Percentiles rank a stretch among this genome's conserved stretches.
phyloP scores from a whole-genome alignment of 2,329 filamentous ascomycete species.

The Phialemoniopsis sp. region DNA sequence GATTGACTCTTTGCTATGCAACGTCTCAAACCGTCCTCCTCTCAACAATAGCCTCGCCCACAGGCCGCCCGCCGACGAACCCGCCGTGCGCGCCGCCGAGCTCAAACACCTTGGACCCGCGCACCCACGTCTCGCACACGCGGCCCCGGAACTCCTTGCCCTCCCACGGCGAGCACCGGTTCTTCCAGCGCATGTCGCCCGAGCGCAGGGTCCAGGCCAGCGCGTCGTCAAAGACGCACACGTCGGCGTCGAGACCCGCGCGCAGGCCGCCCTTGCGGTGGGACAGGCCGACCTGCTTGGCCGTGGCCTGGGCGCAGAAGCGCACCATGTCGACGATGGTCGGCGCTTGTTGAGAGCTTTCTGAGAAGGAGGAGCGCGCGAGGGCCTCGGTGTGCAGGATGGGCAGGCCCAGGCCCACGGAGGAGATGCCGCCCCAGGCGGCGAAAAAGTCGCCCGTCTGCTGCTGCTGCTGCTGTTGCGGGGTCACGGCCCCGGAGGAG shows the following conservation, averaged over 20 bases:
- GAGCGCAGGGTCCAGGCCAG: conserved; percentile 69
- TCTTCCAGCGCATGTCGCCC: conserved; percentile 89
- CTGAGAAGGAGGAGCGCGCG: conserved; percentile 45
- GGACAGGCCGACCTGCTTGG: conserved; percentile 79
- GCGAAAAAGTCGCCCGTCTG: conserved; percentile 81
- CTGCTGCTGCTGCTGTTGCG: conserved; percentile 27
- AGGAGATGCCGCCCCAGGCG: conserved; percentile 94
- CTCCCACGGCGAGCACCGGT: conserved; percentile 89
- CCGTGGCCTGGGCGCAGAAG: conserved; percentile 83
- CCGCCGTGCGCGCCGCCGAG: conserved; percentile 50
- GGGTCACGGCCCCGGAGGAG: conserved; percentile 22
- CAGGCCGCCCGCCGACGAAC: conserved; percentile 42
- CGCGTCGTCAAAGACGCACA: conserved; percentile 89
- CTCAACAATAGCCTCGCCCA: conserved; percentile 56
- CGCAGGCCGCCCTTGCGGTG: conserved; percentile 77
- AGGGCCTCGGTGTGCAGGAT: conserved; percentile 80
- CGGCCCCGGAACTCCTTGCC: conserved; percentile 73
- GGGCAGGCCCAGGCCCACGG: conserved; percentile 85
- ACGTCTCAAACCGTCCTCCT: conserved; percentile 40
- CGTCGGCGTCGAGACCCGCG: conserved; percentile 82
- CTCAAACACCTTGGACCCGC: conserved; percentile 71
- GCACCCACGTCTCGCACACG: conserved; percentile 81
- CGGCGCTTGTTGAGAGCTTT: conserved; percentile 29
- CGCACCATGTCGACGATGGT: conserved; percentile 75
- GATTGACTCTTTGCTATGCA: not conserved